Evolutionary conservation across 2,329 filamentous ascomycete species (phyloP).

Genomic region (Fusarium sp.): DNA sequence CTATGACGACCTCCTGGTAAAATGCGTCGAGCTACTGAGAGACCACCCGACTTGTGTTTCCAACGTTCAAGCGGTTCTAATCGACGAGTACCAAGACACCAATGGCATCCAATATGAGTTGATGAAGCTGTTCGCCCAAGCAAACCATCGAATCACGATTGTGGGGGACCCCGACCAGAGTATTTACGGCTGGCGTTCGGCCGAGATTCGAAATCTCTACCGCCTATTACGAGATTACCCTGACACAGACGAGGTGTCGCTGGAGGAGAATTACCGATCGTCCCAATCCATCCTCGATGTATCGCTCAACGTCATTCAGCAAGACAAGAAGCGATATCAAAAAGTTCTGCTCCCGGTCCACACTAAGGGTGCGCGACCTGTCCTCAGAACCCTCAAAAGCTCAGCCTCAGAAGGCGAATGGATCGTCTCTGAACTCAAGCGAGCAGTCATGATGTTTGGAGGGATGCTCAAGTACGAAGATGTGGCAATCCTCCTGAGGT

Average conservation of each 20-base stretch:
- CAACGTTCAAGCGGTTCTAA: constrained; percentile 90
- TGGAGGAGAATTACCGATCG: constrained; percentile 96
- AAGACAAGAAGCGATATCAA: constrained; percentile 82
- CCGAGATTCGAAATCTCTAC: constrained; percentile 88
- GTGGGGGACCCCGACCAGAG: constrained; percentile 98
- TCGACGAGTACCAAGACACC: constrained; percentile 98
- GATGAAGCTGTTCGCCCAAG: constrained; percentile 86
- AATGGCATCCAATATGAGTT: constrained; percentile 95
- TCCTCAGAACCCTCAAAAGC: constrained; percentile 79
- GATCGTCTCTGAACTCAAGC: constrained; percentile 86
- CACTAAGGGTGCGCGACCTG: constrained; percentile 80
- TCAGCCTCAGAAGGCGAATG: constrained; percentile 83
- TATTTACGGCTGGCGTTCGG: constrained; percentile 95
- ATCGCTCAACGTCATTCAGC: constrained; percentile 88
- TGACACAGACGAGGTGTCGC: constrained; percentile 81
- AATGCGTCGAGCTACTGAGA: constrained; percentile 82
- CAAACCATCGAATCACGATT: constrained; percentile 83
- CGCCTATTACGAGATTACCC: constrained; percentile 82
- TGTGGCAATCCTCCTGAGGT: constrained; percentile 88
- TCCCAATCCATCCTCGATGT: constrained; percentile 85
- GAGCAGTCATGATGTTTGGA: constrained; percentile 77
- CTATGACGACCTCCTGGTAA: constrained; percentile 91
- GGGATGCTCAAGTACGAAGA: constrained; percentile 79
- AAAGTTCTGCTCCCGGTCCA: constrained; percentile 87
- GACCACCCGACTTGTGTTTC: constrained; percentile 82